phyloP scores from a whole-genome alignment of 2,329 filamentous ascomycete species.

The Ophiostoma perfectum region DNA sequence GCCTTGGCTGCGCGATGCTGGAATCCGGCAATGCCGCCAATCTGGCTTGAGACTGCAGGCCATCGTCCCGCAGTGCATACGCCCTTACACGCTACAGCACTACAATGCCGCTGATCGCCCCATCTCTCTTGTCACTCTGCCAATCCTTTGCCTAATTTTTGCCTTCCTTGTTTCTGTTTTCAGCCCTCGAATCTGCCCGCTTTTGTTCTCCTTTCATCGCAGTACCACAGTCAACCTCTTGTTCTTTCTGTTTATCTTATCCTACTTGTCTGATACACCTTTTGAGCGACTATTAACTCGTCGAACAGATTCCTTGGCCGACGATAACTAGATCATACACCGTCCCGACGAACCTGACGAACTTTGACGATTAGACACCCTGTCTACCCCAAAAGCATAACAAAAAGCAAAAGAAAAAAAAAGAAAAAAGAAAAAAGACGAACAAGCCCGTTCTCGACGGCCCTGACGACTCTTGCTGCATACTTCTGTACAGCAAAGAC shows the following conservation, averaged over 20 bases:
- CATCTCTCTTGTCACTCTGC: conserved; percentile 9
- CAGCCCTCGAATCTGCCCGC: background rate
- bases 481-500: conserved; percentile 5
- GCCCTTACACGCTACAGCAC: conserved; percentile 1
- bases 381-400: conserved; percentile 4
- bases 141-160: background rate
- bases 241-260: background rate
- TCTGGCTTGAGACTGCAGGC: background rate
- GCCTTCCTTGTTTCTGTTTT: conserved; percentile 4
- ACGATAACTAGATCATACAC: background rate
- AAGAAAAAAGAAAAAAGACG: background rate
- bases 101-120: conserved; percentile 8
- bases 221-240: background rate
- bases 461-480: conserved; percentile 15
- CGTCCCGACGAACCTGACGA: conserved; percentile 9
- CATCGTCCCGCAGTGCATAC: background rate
- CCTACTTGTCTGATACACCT: background rate
- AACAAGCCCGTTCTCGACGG: background rate
- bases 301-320: background rate
- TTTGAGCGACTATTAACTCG: background rate
- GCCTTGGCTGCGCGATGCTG: background rate
- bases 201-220: background rate
- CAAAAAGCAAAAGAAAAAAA: background rate
- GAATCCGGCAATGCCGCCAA: background rate
- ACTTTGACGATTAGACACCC: conserved; percentile 8